Conservation (phyloP, 495 filamentous ascomycete genomes). For the Beverwykella pulmonaria region DNA sequence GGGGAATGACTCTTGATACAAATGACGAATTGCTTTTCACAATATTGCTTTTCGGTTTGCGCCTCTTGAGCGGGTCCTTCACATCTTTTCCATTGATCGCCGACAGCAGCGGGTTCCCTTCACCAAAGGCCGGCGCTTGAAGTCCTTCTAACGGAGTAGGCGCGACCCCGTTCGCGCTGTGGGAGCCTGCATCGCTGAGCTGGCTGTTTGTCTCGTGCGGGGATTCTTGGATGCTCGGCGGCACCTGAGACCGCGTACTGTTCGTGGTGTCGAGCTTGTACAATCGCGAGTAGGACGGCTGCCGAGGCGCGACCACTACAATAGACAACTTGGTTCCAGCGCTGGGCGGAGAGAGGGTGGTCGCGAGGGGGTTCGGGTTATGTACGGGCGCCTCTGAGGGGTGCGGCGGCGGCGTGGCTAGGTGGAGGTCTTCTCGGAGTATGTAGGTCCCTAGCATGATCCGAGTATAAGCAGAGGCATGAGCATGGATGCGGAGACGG, state of each 20-base stretch:
- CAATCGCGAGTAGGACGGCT: constrained; percentile 58
- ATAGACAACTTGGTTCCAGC: constrained; percentile 85
- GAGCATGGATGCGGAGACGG: constrained; percentile 4
- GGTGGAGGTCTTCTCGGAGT: constrained; percentile 83
- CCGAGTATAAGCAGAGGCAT: constrained; percentile 8
- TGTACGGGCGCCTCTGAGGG: constrained; percentile 84
- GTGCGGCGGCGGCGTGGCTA: constrained; percentile 93
- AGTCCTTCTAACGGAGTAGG: constrained; percentile 26
- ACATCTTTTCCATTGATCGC: constrained; percentile 48
- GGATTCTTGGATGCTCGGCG: constrained; percentile 47
- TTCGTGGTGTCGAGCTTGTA: constrained; percentile 53
- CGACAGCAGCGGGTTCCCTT: constrained; percentile 75
- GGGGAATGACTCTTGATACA: constrained; percentile 89
- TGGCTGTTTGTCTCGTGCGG: constrained; percentile 42
- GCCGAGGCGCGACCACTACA: constrained; percentile 65
- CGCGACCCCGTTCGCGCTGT: constrained; percentile 41
- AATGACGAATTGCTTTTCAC: constrained; percentile 98
- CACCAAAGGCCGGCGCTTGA: constrained; percentile 75
- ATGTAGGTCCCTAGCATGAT: constrained; percentile 74
- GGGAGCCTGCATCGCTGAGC: constrained; percentile 39
- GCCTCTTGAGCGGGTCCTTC: constrained; percentile 77
- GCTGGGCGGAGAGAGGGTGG: constrained; percentile 75
- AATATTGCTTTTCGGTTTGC: constrained; percentile 96
- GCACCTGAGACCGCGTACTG: constrained; percentile 49
- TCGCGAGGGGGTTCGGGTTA: constrained; percentile 88